Base-by-base conservation (phyloP, 2,329 filamentous ascomycete species). In the Dactylonectria estremocensis region DNA sequence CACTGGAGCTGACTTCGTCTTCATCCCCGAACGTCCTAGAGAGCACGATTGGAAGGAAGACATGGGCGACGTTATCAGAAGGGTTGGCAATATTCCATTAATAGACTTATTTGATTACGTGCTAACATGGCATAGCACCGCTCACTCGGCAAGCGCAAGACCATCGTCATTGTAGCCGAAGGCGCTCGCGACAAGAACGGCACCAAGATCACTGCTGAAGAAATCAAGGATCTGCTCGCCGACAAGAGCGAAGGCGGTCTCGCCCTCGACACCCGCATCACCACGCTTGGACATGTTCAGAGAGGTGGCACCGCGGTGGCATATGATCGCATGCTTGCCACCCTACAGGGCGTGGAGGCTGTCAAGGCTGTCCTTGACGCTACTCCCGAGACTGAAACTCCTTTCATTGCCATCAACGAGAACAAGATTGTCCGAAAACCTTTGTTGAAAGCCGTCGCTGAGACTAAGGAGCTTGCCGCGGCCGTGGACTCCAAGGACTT, bases 161-260 rank as follows among this genome's bases (percentile, higher is more conserved):
- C 96, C 1, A 98, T 98, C 76, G 95, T 99, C 76, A 97, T 99
- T 76, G 93, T 99, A 59, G 96, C 96, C 59, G 96, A 99, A 83
- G 96, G 96, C 73, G 96, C 96, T 53, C 92, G 95, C 73, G 95
- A 98, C 82, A 88, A 89, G 71, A 84, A 95, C 60, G 90, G 97
- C 66, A 93, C 92, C 78, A 95, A 94, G 82, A 97, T 99, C 76
- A 90, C 90, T 0, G 91, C 94, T 10, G 84, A 87, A 18, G 92
- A 92, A 82, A 93, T 99, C 81, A 97, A 96, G 80, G 89, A 95
- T 74, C 90, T 98, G 57, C 89, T 99, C n/a, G 92, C 94, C 43
- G 89, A 92, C 77, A 90, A 90, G 77, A 85, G 92, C 20, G 78
- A 82, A 31, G 77, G 79, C 10, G 91, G 93, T 11, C 89, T 98